Percentiles rank a stretch among this genome's conserved stretches.
These are phyloP conservation scores for Trypanosoma rangeli DNA, from an alignment of 208 protist genomes.

Conservation along the genomic window DNA sequence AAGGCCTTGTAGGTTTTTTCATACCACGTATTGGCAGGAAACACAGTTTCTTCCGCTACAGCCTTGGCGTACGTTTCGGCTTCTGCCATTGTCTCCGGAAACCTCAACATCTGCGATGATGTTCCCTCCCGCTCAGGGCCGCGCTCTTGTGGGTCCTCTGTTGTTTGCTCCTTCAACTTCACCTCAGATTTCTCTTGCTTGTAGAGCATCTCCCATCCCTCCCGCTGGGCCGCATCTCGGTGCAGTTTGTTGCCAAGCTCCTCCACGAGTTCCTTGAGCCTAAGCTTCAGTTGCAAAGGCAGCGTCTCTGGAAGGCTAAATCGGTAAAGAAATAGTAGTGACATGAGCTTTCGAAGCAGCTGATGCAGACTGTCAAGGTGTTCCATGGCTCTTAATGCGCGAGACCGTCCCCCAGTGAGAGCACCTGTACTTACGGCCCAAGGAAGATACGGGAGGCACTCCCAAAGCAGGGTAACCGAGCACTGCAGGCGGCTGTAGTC, in stretches of 20 bases:
- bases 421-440: not conserved
- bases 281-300: slow-evolving; percentile 13
- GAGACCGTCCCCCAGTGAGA: too few relatives aligned
- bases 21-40: slow-evolving; percentile 19
- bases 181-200: not conserved
- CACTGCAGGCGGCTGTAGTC: slow-evolving; percentile 20
- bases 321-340: slow-evolving; percentile 15
- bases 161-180: not conserved
- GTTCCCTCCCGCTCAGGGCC: not conserved
- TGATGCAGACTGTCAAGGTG: slow-evolving; percentile 16
- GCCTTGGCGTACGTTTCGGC: slow-evolving; percentile 9
- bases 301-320: slow-evolving; percentile 12
- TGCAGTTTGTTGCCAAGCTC: slow-evolving; percentile 2
- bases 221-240: not conserved
- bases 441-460: slow-evolving; percentile 12
- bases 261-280: slow-evolving; percentile 11
- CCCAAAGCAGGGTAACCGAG: slow-evolving; percentile 13
- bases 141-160: not conserved
- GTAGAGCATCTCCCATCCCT: not conserved
- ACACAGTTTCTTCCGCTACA: slow-evolving; percentile 14
- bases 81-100: slow-evolving; percentile 12
- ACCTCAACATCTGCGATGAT: not conserved
- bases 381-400: not conserved
- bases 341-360: slow-evolving; percentile 25
- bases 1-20: slow-evolving; percentile 11